Evolutionary conservation across 208 protist genomes (phyloP).

Genomic region (Naegleria gruberi): DNA sequence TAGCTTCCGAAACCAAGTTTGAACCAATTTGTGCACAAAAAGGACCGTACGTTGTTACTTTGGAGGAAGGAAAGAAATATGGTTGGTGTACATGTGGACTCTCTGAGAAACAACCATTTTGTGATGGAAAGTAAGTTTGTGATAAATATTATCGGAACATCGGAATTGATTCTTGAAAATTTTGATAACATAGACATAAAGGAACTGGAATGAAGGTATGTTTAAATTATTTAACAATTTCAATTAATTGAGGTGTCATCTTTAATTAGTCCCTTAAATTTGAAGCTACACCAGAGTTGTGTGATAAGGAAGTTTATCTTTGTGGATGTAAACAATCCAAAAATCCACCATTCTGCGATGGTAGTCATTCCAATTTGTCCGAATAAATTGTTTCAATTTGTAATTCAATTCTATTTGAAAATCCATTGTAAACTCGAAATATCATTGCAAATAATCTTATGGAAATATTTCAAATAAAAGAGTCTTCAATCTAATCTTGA

Average conservation of each 20-base stretch:
- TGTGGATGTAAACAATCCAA: constrained; percentile 12
- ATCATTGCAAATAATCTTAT: too few species aligned
- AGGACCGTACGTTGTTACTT: constrained; percentile 33
- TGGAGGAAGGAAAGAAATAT: constrained; percentile 15
- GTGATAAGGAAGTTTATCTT: neutral
- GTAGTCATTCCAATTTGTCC: neutral
- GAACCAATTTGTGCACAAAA: constrained; percentile 36
- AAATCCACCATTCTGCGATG: constrained; percentile 17
- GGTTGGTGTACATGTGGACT: constrained; percentile 16
- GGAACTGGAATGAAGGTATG: neutral
- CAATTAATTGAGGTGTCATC: too few species aligned
- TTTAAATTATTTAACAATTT: neutral
- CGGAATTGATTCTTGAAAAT: too few species aligned
- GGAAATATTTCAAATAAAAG: too few species aligned
- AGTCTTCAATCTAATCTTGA: neutral
- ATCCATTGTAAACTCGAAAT: too few species aligned
- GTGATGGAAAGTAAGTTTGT: neutral
- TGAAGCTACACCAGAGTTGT: neutral
- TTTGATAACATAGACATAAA: neutral
- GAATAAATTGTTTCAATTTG: too few species aligned
- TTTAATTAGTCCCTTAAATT: constrained; percentile 12
- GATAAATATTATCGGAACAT: too few species aligned
- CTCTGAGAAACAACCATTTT: constrained; percentile 16
- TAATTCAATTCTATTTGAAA: too few species aligned
- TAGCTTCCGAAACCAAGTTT: neutral